These are phyloP conservation scores for Nigrospora osmanthi DNA, from an alignment of 2,329 filamentous ascomycete species.

Conservation along the genomic window DNA sequence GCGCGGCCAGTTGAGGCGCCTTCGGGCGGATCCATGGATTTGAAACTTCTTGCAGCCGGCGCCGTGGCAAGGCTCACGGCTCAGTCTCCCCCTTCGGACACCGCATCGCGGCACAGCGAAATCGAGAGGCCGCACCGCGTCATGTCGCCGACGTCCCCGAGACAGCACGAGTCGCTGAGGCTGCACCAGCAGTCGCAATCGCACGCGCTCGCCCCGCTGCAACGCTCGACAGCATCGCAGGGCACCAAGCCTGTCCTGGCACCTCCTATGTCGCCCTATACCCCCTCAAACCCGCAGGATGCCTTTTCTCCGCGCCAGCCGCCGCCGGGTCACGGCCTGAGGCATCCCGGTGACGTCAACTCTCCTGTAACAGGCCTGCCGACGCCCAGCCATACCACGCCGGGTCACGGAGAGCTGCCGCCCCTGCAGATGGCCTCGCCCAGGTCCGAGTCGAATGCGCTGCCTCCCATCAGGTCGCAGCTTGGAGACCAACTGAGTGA, in stretches of 20 bases:
- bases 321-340: slow-evolving; percentile 15
- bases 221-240: not conserved
- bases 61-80: slow-evolving; percentile 1
- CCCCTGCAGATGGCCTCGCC: slow-evolving; percentile 29
- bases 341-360: slow-evolving; percentile 20
- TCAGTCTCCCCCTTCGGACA: not conserved
- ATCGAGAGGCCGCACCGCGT: not conserved
- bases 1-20: slow-evolving; percentile 7
- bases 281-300: slow-evolving; percentile 14
- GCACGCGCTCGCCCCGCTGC: not conserved
- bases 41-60: slow-evolving; percentile 3
- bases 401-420: slow-evolving; percentile 19
- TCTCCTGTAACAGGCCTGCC: slow-evolving; percentile 24
- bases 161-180: not conserved
- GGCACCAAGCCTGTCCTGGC: slow-evolving; percentile 15
- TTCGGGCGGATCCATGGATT: not conserved
- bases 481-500: slow-evolving; percentile 24
- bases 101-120: not conserved
- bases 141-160: not conserved
- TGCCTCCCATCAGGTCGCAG: slow-evolving; percentile 28
- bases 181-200: not conserved
- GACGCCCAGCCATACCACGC: slow-evolving; percentile 11
- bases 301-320: slow-evolving; percentile 15
- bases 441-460: slow-evolving; percentile 25
- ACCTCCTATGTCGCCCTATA: slow-evolving; percentile 19